phyloP scores from a whole-genome alignment of 2,329 filamentous ascomycete genomes.

The Aspergillus sp. region DNA sequence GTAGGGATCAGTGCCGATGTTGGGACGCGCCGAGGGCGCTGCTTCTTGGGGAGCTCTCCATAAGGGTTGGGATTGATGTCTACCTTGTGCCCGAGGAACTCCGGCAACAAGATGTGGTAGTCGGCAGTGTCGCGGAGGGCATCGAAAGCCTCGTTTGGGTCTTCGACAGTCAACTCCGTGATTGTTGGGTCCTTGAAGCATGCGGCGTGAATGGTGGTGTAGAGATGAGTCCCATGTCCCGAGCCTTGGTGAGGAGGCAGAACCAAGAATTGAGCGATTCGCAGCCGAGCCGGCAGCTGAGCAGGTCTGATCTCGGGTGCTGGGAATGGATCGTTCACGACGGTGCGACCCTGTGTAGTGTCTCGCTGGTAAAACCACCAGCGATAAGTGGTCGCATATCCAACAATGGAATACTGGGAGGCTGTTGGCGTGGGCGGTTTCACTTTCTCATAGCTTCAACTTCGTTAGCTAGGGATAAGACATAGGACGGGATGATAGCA shows the following conservation, averaged over 20 bases:
- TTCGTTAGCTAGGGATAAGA: not conserved
- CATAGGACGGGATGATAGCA: conserved; percentile 17
- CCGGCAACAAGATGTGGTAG: conserved; percentile 56
- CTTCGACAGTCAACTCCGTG: conserved; percentile 86
- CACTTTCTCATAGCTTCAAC: conserved; percentile 57
- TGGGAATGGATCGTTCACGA: conserved; percentile 47
- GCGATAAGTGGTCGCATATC: conserved; percentile 87
- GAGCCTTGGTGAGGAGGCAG: conserved; percentile 81
- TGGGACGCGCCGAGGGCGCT: conserved; percentile 44
- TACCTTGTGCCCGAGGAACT: conserved; percentile 52
- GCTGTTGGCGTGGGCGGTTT: conserved; percentile 47
- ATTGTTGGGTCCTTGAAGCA: conserved; percentile 69
- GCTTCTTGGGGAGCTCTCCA: conserved; percentile 33
- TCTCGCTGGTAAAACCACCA: conserved; percentile 64
- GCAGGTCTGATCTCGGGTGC: conserved; percentile 52
- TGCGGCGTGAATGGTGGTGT: conserved; percentile 73
- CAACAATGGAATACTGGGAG: conserved; percentile 76
- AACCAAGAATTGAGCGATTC: conserved; percentile 92
- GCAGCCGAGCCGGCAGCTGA: conserved; percentile 71
- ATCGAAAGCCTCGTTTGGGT: conserved; percentile 75
- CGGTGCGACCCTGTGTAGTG: conserved; percentile 40
- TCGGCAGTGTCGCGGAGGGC: conserved; percentile 65
- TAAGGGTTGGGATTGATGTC: conserved; percentile 50
- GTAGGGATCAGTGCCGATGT: conserved; percentile 58
- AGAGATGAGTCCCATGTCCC: conserved; percentile 78